These are phyloP conservation scores for Staphylotrichum longicolle DNA, from an alignment of 495 filamentous ascomycete genomes.

Conservation along the genomic window DNA sequence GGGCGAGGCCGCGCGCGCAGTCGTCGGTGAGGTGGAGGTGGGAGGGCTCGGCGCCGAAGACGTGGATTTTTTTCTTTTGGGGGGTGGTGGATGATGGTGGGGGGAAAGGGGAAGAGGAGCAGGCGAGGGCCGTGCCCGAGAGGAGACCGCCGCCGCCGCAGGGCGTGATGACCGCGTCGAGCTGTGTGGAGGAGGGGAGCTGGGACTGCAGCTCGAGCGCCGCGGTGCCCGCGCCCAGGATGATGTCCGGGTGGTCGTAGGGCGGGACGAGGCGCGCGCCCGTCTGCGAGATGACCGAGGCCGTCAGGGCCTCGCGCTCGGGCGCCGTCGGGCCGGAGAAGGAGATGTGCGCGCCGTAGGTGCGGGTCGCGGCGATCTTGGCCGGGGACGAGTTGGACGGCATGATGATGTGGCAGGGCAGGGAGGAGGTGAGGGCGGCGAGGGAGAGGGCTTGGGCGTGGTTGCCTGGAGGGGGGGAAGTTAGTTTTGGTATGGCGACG, in stretches of 20 bases:
- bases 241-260: conserved; percentile 87
- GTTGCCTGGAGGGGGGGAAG: conserved; percentile 56
- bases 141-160: conserved; percentile 88
- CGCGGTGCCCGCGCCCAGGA: conserved; percentile 87
- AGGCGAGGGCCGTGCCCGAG: conserved; percentile 74
- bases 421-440: conserved; percentile 61
- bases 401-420: conserved; percentile 85
- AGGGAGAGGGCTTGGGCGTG: conserved; percentile 94
- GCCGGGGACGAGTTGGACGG: conserved; percentile 74
- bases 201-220: conserved; percentile 69
- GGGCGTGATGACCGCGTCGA: conserved; percentile 83
- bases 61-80: conserved; percentile 59
- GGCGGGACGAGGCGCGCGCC: conserved; percentile 79
- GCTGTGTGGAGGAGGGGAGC: neutral
- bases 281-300: conserved; percentile 62
- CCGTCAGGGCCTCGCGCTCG: conserved; percentile 77
- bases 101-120: conserved; percentile 34
- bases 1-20: conserved; percentile 62
- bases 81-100: no score
- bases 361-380: conserved; percentile 79
- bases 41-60: conserved; percentile 90
- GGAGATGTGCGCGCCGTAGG: conserved; percentile 72
- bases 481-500: conserved; percentile 8
- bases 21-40: conserved; percentile 80
- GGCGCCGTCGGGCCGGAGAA: conserved; percentile 77